A percentile compares a stretch with the other conserved stretches of the same genome.
phyloP scores from a whole-genome alignment of 2,329 filamentous ascomycete species.

The Dactylonectria estremocensis region DNA sequence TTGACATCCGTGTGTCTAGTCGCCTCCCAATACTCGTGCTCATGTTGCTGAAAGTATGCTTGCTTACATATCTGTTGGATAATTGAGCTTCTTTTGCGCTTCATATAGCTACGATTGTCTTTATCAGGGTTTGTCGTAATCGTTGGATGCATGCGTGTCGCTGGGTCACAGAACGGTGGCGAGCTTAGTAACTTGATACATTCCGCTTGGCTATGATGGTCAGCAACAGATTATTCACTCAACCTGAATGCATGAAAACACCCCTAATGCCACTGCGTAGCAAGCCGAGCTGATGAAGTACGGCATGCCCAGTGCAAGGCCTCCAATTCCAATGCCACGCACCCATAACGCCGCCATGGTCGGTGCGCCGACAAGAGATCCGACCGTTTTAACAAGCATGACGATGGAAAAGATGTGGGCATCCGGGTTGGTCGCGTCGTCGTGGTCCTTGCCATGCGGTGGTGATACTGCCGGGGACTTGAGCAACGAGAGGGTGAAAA shows the following conservation, averaged over 20 bases:
- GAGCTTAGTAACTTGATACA: neutral
- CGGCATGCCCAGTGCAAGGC: slow-evolving; percentile 44
- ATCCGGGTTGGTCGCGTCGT: slow-evolving; percentile 48
- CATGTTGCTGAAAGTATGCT: slow-evolving; percentile 16
- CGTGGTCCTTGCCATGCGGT: neutral
- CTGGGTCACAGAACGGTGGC: neutral
- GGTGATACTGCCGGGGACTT: slow-evolving; percentile 59
- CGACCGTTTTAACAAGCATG: slow-evolving; percentile 65
- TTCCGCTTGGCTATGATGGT: neutral
- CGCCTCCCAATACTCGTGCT: slow-evolving; percentile 13
- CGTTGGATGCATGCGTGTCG: too few relatives aligned
- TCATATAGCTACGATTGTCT: slow-evolving; percentile 5
- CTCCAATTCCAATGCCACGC: slow-evolving; percentile 57
- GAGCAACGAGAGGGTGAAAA: slow-evolving; percentile 65
- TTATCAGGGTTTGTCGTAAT: neutral
- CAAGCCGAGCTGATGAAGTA: slow-evolving; percentile 45
- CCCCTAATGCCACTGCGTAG: slow-evolving; percentile 39
- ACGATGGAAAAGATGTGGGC: slow-evolving; percentile 65
- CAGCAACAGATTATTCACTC: slow-evolving; percentile 2
- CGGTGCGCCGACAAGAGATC: slow-evolving; percentile 63
- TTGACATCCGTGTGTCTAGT: slow-evolving; percentile 14
- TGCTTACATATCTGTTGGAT: slow-evolving; percentile 5
- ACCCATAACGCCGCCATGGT: slow-evolving; percentile 65
- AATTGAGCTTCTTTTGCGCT: slow-evolving; percentile 3
- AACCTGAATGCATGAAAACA: slow-evolving; percentile 34